phyloP scores from a whole-genome alignment of 768 basidiomycete species.

The Cantharellus cinnabarinus region DNA sequence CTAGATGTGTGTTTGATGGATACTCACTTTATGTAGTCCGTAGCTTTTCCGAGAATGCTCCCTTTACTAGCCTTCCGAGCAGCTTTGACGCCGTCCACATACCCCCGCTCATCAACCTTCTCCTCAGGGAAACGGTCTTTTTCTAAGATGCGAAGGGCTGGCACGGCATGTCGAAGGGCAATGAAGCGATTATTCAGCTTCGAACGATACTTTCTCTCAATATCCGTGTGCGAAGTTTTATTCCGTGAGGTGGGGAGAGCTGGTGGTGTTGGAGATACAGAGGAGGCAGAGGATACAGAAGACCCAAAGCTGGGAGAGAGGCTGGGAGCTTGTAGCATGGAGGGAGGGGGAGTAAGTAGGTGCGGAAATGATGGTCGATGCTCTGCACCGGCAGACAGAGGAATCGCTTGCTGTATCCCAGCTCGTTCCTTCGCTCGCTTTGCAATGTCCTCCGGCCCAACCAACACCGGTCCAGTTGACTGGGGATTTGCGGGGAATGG shows the following conservation, averaged over 20 bases:
- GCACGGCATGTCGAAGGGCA: conserved; percentile 58
- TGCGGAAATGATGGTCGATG: not conserved
- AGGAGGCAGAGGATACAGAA: not conserved
- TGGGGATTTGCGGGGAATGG: not conserved
- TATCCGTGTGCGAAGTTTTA: conserved; percentile 82
- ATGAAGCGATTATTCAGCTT: conserved; percentile 77
- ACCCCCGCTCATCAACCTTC: conserved; percentile 62
- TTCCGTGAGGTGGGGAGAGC: conserved; percentile 20
- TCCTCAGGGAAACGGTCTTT: conserved; percentile 26
- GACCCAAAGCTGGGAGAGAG: not conserved
- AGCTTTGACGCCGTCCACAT: conserved; percentile 80
- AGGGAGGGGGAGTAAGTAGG: not conserved
- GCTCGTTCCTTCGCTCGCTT: not conserved
- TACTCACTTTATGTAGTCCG: conserved; percentile 60
- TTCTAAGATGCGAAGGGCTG: conserved; percentile 63
- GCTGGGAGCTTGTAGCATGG: not conserved
- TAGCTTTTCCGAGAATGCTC: conserved; percentile 74
- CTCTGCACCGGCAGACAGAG: not conserved
- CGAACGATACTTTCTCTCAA: conserved; percentile 73
- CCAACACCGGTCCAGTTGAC: not conserved
- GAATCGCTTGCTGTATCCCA: not conserved
- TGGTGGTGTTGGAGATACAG: not conserved
- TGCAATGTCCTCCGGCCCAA: not conserved
- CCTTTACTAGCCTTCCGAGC: conserved; percentile 84
- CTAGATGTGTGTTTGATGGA: no score